These are phyloP conservation scores for Anisodus acutangulus DNA, from an alignment of 257 asterid species.

Conservation along the genomic window DNA sequence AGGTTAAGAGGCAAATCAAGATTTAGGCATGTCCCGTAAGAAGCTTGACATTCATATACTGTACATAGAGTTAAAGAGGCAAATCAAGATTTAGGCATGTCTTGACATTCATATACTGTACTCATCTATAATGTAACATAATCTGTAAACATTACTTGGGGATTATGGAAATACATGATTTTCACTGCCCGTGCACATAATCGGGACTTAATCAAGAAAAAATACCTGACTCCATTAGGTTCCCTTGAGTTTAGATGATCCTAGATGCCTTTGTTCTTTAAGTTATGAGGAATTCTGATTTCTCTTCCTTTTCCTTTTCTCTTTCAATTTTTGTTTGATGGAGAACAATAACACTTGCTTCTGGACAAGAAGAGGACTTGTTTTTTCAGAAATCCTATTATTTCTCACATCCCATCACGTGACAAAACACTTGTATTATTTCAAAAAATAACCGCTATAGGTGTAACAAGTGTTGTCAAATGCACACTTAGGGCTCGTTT, in stretches of 20 bases:
- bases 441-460: background rate
- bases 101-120: background rate
- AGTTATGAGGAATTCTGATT: background rate
- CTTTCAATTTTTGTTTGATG: background rate
- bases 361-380: too few species aligned
- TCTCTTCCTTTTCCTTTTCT: background rate
- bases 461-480: too few species aligned
- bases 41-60: background rate
- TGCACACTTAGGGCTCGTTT: too few species aligned
- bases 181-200: background rate
- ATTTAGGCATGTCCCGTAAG: too few species aligned
- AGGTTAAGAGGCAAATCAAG: background rate
- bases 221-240: background rate
- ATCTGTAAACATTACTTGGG: background rate
- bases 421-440: background rate
- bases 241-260: background rate
- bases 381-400: background rate
- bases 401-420: background rate
- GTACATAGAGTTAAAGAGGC: background rate
- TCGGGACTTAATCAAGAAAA: constrained; percentile 17
- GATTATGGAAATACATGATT: background rate
- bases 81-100: background rate
- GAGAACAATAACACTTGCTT: background rate
- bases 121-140: background rate
- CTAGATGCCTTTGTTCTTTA: constrained; percentile 11